Percentiles rank a stretch among this genome's conserved stretches.
Conservation (phyloP, 2,329 filamentous ascomycete species). For the Erysiphe neolycopersici region DNA sequence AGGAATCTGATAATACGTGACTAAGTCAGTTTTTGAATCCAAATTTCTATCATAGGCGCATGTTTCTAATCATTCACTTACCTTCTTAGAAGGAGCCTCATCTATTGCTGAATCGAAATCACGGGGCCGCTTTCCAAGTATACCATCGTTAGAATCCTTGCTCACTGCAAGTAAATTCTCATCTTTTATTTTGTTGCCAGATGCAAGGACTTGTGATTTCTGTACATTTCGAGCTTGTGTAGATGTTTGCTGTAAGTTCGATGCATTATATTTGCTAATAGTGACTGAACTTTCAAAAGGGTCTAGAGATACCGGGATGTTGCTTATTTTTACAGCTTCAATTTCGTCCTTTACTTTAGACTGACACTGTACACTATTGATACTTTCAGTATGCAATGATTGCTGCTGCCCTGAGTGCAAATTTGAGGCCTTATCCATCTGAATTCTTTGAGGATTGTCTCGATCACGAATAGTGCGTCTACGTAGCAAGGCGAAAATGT, state of each 20-base stretch:
- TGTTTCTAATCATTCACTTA: neutral
- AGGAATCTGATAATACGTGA: neutral
- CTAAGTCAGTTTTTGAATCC: neutral
- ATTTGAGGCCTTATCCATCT: neutral
- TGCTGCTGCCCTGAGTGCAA: neutral
- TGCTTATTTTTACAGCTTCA: slow-evolving; percentile 6
- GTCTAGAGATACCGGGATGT: slow-evolving; percentile 2
- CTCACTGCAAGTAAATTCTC: neutral
- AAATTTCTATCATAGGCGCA: neutral
- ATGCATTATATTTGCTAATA: neutral
- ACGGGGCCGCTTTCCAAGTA: slow-evolving; percentile 4
- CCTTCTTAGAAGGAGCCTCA: slow-evolving; percentile 5
- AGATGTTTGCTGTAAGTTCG: neutral
- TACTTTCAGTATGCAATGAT: neutral
- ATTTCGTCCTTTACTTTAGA: neutral
- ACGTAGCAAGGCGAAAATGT: slow-evolving; percentile 26
- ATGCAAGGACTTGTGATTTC: no score
- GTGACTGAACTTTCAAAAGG: slow-evolving; percentile 1
- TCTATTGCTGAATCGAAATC: slow-evolving; percentile 3
- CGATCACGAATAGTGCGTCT: slow-evolving; percentile 16
- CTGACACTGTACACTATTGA: neutral
- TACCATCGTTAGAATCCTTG: neutral
- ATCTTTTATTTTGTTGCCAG: neutral
- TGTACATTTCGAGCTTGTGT: no score
- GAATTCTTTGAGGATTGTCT: slow-evolving; percentile 1